Conservation (phyloP, 2,329 filamentous ascomycete genomes). For the Colletotrichum sidae region DNA sequence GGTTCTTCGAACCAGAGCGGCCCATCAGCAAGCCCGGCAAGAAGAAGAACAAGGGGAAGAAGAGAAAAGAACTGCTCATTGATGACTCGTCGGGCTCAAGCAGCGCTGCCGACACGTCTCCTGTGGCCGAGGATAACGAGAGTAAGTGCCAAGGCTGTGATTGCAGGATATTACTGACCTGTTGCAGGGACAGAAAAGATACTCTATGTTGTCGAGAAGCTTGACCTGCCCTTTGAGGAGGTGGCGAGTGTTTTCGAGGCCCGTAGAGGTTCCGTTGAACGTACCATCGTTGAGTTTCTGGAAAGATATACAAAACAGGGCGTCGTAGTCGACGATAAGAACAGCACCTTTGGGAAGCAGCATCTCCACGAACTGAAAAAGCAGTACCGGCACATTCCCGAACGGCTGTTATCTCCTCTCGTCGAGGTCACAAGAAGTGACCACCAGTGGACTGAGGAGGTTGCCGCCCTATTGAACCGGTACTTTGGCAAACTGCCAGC, state of each 20-base stretch:
- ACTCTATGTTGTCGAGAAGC: constrained; percentile 56
- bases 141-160: background rate
- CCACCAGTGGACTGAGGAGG: constrained; percentile 50
- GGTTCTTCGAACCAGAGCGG: constrained; percentile 73
- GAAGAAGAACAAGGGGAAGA: constrained; percentile 51
- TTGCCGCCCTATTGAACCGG: constrained; percentile 55
- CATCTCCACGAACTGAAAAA: constrained; percentile 48
- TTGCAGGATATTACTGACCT: background rate
- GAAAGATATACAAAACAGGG: constrained; percentile 55
- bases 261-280: constrained; percentile 51
- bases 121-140: constrained; percentile 24
- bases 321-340: constrained; percentile 26
- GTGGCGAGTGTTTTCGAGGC: constrained; percentile 55
- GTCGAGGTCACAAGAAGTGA: constrained; percentile 50
- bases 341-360: constrained; percentile 46
- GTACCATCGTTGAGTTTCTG: constrained; percentile 55
- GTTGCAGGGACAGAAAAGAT: constrained; percentile 53
- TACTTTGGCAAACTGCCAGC: constrained; percentile 55
- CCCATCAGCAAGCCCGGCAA: constrained; percentile 36
- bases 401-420: constrained; percentile 55
- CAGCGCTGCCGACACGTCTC: constrained; percentile 24
- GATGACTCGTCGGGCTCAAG: constrained; percentile 35
- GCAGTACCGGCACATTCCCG: constrained; percentile 56
- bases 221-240: constrained; percentile 54
- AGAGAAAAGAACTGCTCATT: constrained; percentile 37